Conservation (phyloP, 441 rosid genomes). For the Dalechampia spathulata region DNA sequence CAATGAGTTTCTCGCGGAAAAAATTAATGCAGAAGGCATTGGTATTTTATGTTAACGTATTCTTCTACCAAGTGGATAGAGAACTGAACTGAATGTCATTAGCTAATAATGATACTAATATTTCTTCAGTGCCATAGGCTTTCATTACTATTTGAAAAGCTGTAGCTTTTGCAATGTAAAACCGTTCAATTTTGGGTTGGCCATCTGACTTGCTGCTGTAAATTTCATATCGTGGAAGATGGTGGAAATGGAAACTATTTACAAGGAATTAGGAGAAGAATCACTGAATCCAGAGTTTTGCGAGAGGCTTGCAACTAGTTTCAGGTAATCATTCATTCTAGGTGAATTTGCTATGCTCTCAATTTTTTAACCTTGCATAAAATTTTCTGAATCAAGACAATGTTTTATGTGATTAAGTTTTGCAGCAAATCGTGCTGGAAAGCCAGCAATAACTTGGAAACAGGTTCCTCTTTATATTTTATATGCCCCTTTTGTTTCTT, state of each 20-base stretch:
- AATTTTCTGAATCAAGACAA: slow-evolving; percentile 1
- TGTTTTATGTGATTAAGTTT: slow-evolving; percentile 32
- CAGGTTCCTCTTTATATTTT: slow-evolving; percentile 40
- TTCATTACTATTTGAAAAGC: too few relatives aligned
- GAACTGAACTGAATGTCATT: neutral
- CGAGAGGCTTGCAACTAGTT: slow-evolving; percentile 51
- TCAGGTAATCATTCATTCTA: slow-evolving; percentile 39
- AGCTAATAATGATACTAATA: too few relatives aligned
- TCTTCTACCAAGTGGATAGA: neutral
- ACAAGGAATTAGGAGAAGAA: slow-evolving; percentile 53
- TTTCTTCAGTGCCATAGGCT: too few relatives aligned
- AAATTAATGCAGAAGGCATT: neutral
- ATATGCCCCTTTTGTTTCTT: neutral
- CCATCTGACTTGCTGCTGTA: neutral
- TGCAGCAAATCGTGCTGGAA: slow-evolving; percentile 43
- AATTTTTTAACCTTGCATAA: neutral
- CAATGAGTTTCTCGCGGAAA: neutral
- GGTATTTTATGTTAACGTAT: neutral
- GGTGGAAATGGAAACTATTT: slow-evolving; percentile 63
- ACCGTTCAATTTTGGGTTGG: neutral
- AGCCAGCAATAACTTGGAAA: slow-evolving; percentile 52
- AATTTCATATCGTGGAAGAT: slow-evolving; percentile 28
- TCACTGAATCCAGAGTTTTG: slow-evolving; percentile 52
- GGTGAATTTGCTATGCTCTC: neutral
- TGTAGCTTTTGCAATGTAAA: too few relatives aligned